phyloP scores from a whole-genome alignment of 495 filamentous ascomycete genomes.

The Penicillium macrosclerotiorum region DNA sequence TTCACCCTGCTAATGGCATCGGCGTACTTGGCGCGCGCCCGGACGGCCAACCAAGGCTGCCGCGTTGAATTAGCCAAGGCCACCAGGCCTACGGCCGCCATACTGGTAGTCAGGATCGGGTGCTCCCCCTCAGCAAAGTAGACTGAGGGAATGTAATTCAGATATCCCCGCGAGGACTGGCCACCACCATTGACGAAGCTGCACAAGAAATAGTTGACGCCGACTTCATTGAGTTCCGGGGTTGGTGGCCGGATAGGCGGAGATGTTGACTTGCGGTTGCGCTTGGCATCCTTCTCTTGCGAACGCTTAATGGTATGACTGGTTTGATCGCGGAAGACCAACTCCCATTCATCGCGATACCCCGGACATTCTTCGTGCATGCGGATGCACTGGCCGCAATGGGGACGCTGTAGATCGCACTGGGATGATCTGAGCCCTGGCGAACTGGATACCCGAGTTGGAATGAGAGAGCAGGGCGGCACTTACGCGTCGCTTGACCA shows the following conservation, averaged over 20 bases:
- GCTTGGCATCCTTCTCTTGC: too few species aligned
- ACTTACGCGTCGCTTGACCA: too few species aligned
- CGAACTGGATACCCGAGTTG: too few species aligned
- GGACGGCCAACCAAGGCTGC: constrained; percentile 29
- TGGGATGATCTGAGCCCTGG: too few species aligned
- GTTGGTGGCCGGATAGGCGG: too few species aligned
- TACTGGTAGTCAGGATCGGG: constrained; percentile 34
- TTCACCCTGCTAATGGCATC: constrained; percentile 44
- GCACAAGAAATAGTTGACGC: constrained; percentile 37
- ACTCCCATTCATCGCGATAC: constrained; percentile 36
- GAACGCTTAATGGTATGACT: constrained; percentile 6
- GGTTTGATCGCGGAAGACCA: constrained; percentile 46
- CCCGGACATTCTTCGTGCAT: constrained; percentile 19
- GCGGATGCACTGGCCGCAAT: constrained; percentile 29
- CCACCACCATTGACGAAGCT: constrained; percentile 29
- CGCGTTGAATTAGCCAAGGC: constrained; percentile 34
- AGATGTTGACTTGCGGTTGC: too few species aligned
- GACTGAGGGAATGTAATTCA: constrained; percentile 31
- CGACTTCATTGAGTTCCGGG: too few species aligned
- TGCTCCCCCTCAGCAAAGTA: constrained; percentile 25
- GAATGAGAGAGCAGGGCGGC: too few species aligned
- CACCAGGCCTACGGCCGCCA: constrained; percentile 46
- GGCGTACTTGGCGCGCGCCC: constrained; percentile 40
- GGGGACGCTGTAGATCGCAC: constrained; percentile 26
- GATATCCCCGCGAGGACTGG: constrained; percentile 27